Base-by-base conservation (phyloP, 2,329 filamentous ascomycete genomes). In the Balansia obtecta region DNA sequence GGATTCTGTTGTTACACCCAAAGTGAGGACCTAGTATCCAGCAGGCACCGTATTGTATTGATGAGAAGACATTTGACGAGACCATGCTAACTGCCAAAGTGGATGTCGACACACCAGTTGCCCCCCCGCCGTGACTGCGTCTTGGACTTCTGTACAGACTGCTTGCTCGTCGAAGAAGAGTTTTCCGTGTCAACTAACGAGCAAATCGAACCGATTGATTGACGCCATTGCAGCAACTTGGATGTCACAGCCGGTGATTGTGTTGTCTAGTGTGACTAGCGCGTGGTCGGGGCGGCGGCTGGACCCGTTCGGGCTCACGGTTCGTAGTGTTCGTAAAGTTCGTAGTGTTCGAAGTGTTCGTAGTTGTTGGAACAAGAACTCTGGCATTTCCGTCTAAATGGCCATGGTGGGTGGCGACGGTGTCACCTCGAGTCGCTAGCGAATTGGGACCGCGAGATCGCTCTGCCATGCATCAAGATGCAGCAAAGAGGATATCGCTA, bases 271-370 rank as follows among this genome's bases (percentile, higher is more conserved):
- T 18, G 16, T 13, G 11, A 13, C 22, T 42, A 42, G 46, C 16
- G 30, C 42, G 20, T 48, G 39, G 30, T 13, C 39, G 46, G 30
- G 30, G 41, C 39, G 22, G 12, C 46, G 46, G 46, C 30, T 43
- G 46, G 46, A 37, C 46, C 46, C 46, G 46, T 48, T 43, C 4
- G 41, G n/a, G 41, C n/a, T n/a, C n/a, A n/a, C n/a, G n/a, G n/a
- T n/a, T n/a, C n/a, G n/a, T n/a, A n/a, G n/a, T n/a, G n/a, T n/a
- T n/a, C n/a, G n/a, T n/a, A n/a, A n/a, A n/a, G n/a, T n/a, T n/a
- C n/a, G n/a, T n/a, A n/a, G n/a, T n/a, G n/a, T n/a, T n/a, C n/a
- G n/a, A n/a, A n/a, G n/a, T n/a, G n/a, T 16, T 22, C 40, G 20
- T 42, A 20, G 40, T n/a, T 42, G 9, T 34, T 34, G 33, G 33